These are phyloP conservation scores for Breynia disticha DNA, from an alignment of 441 rosid genomes.

Conservation along the genomic window DNA sequence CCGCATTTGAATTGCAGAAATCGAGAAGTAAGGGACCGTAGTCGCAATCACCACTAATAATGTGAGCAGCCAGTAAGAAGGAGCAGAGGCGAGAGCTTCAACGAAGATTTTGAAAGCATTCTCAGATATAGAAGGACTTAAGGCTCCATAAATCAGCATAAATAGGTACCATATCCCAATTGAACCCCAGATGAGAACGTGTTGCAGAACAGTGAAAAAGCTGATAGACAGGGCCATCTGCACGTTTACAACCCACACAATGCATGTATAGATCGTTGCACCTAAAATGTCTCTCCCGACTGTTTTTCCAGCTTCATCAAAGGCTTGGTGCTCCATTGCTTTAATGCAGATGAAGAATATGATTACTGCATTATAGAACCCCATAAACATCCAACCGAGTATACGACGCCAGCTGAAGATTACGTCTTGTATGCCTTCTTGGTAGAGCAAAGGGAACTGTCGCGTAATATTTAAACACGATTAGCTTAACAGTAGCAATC, in stretches of 20 bases:
- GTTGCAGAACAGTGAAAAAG: conserved; percentile 76
- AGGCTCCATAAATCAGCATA: conserved; percentile 66
- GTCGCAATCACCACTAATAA: conserved; percentile 47
- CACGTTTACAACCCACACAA: conserved; percentile 79
- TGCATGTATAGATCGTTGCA: conserved; percentile 73
- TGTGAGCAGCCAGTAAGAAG: conserved; percentile 63
- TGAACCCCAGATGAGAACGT: conserved; percentile 73
- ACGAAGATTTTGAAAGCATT: conserved; percentile 67
- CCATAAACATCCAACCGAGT: conserved; percentile 67
- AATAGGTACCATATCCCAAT: conserved; percentile 63
- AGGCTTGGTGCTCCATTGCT: conserved; percentile 58
- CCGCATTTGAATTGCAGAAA: conserved; percentile 52
- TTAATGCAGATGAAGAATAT: conserved; percentile 69
- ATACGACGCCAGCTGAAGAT: conserved; percentile 79
- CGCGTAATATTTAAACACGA: conserved; percentile 8
- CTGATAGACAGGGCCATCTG: conserved; percentile 75
- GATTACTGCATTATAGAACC: conserved; percentile 41
- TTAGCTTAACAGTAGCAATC: conserved; percentile 2
- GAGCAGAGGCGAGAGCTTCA: conserved; percentile 84
- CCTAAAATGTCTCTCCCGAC: conserved; percentile 69
- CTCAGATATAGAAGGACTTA: conserved; percentile 37
- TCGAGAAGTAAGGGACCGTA: conserved; percentile 58
- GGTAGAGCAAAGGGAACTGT: conserved; percentile 83
- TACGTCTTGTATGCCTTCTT: conserved; percentile 77
- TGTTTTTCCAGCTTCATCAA: conserved; percentile 59